A percentile compares a stretch with the other conserved stretches of the same genome.
phyloP scores from a whole-genome alignment of 2,329 filamentous ascomycete species.

The Fusarium sp. region DNA sequence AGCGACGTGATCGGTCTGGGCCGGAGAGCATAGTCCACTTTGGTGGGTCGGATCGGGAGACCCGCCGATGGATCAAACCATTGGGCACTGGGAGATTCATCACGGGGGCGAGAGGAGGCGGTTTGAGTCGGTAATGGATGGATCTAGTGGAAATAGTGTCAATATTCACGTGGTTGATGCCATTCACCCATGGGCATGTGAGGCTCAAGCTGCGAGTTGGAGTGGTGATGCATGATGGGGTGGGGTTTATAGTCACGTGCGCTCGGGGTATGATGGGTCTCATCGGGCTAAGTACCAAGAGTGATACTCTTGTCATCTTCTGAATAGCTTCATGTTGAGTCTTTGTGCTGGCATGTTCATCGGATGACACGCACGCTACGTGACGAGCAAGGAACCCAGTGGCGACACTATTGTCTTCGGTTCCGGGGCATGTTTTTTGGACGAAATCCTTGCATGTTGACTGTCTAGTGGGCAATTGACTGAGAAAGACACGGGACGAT shows the following conservation, averaged over 20 bases:
- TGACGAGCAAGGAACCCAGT: not conserved
- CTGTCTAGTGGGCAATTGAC: not conserved
- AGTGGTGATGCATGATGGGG: not conserved
- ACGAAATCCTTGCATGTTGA: not conserved
- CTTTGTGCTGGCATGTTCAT: not conserved
- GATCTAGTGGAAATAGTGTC: not conserved
- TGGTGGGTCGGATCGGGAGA: not conserved
- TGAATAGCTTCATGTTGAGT: not conserved
- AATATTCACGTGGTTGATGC: not conserved
- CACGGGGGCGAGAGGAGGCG: not conserved
- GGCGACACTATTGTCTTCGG: not conserved
- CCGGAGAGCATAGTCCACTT: not conserved
- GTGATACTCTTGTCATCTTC: not conserved
- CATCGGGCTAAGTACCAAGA: not conserved
- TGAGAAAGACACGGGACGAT: not conserved
- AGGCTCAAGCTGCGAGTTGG: not conserved
- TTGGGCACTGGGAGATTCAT: not conserved
- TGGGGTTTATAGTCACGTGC: not conserved
- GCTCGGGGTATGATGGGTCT: not conserved
- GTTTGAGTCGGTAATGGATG: not conserved
- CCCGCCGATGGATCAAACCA: not conserved
- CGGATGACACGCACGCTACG: not conserved
- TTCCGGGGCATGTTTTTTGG: no score
- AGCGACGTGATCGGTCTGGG: not conserved
- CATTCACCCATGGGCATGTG: not conserved